Base-by-base conservation (phyloP, 805 yeast species). In the Wickerhamiella cacticola region DNA sequence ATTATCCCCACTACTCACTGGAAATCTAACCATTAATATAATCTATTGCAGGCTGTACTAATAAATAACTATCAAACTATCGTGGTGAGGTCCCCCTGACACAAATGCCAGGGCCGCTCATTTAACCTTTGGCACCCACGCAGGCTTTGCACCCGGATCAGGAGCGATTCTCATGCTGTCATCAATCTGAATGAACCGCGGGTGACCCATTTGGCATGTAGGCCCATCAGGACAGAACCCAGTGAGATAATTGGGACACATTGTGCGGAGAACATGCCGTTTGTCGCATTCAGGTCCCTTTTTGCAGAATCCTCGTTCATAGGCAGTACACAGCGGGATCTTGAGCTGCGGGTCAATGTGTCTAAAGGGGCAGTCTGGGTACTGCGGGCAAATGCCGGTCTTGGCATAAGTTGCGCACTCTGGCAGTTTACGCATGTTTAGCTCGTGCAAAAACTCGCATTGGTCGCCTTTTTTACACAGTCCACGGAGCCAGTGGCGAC, bases 401-500 rank as follows among this genome's bases (percentile, higher is more conserved):
- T 85, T 80, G 39, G 86, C 73, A 63, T 76, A 89, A 63, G 85
- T 84, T 21, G 86, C 75, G 63, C 99, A 92, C 63, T 92, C 98
- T 2, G 97, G 97, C 94, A 92, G 89, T 65, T 84, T 86, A 51
- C 94, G 72, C 56, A 92, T 67, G 60, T 92, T 89, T 60, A 88
- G 88, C 62, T 92, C 99, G 65, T 92, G 99, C 40, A 92, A 67
- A 59, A 85, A 92, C 68, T 92, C 99, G 65, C 99, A 92, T 55
- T 84, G 85, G 56, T 87, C 95, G 45, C 94, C 94, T 69, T 89
- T 89, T 67, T 92, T 92, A 66, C 99, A 92, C 29, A 92, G 73
- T 0, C 99, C 99, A 55, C 96, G 75, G 29, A 92, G 75, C 99
- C 98, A 92, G 69, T 92, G 96, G 71, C 92, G 89, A 63, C 98